Base-by-base conservation (phyloP, 2,329 filamentous ascomycete species). In the Fusarium nematophilum region DNA sequence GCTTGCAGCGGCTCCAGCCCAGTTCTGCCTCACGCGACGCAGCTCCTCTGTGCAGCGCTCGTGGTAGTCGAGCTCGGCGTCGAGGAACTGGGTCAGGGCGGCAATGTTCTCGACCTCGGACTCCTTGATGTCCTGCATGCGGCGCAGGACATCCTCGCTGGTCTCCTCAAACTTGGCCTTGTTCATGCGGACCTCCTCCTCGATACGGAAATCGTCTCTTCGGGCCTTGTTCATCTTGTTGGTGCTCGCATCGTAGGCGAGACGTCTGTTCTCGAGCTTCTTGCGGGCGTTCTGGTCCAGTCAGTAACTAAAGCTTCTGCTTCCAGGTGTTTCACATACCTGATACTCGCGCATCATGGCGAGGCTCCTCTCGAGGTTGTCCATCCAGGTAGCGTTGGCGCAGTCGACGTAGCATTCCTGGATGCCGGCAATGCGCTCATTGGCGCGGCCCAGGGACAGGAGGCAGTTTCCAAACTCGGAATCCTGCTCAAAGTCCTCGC, bases 331-430 rank as follows among this genome's bases (percentile, higher is more conserved):
- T 4, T 21, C 21, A 73, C 84, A 49, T 82, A 94, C 91, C 84
- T 97, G 93, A 70, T 97, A 98, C 72, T 98, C 95, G 75, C 96
- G 97, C 92, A 98, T 94, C 83, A 97, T 95, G 29, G 92, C 89
- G 46, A 97, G 77, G 21, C 90, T 96, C 64, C 93, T 84, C 75
- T 98, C 94, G 17, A 97, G 81, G n/a, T 91, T 93, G 74, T 97
- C 93, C 53, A 96, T 82, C 94, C 94, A 97, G 73, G 86, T 90
- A 27, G 86, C 84, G 13, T 90, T 96, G 59, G 92, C 90, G 68
- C 91, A 86, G 27, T 86, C 83, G 38, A 92, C 86, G 70, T 94
- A 97, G 18, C 83, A 86, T 73, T 97, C 94, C 76, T 98, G 94
- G 51, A 92, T 85, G 40, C 92, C 87, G 9, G 91, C 91, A 64